Evolutionary conservation across 2,329 filamentous ascomycete species (phyloP), one percentile per base, ranked within the genome.

Genomic region (Boeremia lycopersici): DNA sequence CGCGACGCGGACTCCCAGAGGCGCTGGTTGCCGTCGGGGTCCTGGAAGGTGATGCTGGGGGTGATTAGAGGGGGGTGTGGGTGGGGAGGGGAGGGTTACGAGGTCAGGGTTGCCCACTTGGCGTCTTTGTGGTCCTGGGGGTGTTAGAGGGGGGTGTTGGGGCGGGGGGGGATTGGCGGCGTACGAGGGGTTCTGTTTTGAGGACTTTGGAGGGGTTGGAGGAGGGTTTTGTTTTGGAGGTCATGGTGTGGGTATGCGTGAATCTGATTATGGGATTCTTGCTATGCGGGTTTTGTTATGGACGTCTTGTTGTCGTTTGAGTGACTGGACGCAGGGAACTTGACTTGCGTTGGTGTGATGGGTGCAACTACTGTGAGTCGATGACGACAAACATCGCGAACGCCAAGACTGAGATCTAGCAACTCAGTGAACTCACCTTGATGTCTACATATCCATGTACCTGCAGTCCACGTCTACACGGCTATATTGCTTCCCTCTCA

Each of bases 1-100:
- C 89, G 84, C 73, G 90, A 86, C 13, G 86, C 86, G 0, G 86
- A 88, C 69, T 92, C 89, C 89, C 89, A 91, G 28, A 82, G 84
- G 47, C 88, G 81, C 0, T 77, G 72, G 13, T 77, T 76, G 61
- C 84, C 85, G 30, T 81, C 79, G 17, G 85, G 83, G 66, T 91
- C 89, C 50, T 78, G 77, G 71, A 91, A 92, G 30, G 74, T 76
- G n/a, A 65, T 76, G 47, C 75, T 77, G 5, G 9, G 31, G 28
- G 6, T n/a, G 9, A 39, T 52, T 61, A 43, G 57, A 15, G 8
- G 35, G 35, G 30, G 33, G 4, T 19, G 15, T 10, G 2, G n/a
- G n/a, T 17, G 4, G 6, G 6, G 3, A 35, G 5, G 15, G 15
- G 9, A 6, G 15, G 17, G 15, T 11, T 36, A 49, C 31, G 41